Evolutionary conservation across 768 basidiomycete species (phyloP).

Genomic region (Gelatoporia subvermispora): DNA sequence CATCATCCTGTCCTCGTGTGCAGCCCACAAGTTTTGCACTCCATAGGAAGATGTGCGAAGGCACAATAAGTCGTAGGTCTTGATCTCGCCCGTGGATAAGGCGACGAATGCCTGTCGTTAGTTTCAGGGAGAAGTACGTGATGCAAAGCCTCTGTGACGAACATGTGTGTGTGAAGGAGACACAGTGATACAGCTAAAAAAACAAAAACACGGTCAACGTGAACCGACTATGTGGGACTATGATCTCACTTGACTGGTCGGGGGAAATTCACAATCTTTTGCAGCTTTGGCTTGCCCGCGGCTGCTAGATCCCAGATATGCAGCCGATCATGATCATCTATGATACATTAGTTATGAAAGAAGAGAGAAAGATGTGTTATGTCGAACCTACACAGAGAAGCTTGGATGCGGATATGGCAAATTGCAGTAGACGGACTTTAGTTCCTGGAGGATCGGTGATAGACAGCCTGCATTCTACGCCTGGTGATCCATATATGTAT

Average conservation of each 20-base stretch:
- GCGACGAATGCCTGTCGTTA: constrained; percentile 40
- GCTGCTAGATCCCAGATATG: constrained; percentile 57
- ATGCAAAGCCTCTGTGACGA: constrained; percentile 20
- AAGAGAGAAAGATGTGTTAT: neutral
- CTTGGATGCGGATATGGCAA: constrained; percentile 48
- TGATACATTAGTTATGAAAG: neutral
- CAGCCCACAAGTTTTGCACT: constrained; percentile 65
- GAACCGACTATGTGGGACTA: neutral
- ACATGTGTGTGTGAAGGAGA: constrained; percentile 76
- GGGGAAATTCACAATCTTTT: constrained; percentile 46
- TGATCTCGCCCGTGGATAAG: constrained; percentile 53
- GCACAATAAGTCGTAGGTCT: constrained; percentile 73
- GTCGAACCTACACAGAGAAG: constrained; percentile 59
- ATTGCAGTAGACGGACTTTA: constrained; percentile 56
- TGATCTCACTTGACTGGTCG: constrained; percentile 33
- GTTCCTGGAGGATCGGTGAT: constrained; percentile 39
- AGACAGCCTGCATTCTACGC: constrained; percentile 48
- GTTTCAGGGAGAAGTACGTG: neutral
- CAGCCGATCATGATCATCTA: constrained; percentile 49
- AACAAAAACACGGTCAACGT: constrained; percentile 1
- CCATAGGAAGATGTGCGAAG: constrained; percentile 59
- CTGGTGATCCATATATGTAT: constrained; percentile 62
- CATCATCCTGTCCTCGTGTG: constrained; percentile 56
- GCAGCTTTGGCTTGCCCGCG: constrained; percentile 47
- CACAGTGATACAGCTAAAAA: constrained; percentile 44